Evolutionary conservation across 805 yeast species (phyloP).

Genomic region (Lachancea quebecensis): DNA sequence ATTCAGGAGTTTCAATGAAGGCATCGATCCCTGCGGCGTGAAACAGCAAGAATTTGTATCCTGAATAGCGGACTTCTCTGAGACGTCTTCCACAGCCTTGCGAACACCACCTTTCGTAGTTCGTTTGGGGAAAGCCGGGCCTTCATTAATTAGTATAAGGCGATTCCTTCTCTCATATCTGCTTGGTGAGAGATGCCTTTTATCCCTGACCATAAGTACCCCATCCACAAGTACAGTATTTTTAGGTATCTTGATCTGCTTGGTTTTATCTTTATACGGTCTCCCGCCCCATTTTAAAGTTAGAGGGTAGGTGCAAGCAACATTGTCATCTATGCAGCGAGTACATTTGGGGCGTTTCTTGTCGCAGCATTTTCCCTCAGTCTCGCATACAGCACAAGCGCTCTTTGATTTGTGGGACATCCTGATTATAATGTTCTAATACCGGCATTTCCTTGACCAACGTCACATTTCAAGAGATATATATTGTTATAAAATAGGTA

Average conservation of each 20-base stretch:
- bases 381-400: too few species aligned
- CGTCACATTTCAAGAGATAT: too few species aligned
- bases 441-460: too few species aligned
- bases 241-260: slow-evolving; percentile 9
- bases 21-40: neutral
- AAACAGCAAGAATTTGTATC: too few species aligned
- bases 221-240: slow-evolving; percentile 11
- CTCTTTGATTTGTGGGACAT: too few species aligned
- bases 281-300: slow-evolving; percentile 12
- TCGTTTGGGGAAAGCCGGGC: neutral
- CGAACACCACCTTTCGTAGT: neutral
- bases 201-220: slow-evolving; percentile 6
- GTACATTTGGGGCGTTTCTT: too few species aligned
- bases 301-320: too few species aligned
- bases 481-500: too few species aligned
- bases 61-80: neutral
- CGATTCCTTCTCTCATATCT: neutral
- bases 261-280: slow-evolving; percentile 13
- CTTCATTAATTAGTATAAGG: neutral
- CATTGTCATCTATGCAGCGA: too few species aligned
- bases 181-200: neutral
- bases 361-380: too few species aligned
- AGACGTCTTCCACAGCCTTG: neutral
- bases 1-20: neutral
- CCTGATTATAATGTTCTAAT: too few species aligned